Percentiles rank a stretch among this genome's conserved stretches.
phyloP scores from a whole-genome alignment of 2,329 filamentous ascomycete genomes.

The Pseudogymnoascus sp. region DNA sequence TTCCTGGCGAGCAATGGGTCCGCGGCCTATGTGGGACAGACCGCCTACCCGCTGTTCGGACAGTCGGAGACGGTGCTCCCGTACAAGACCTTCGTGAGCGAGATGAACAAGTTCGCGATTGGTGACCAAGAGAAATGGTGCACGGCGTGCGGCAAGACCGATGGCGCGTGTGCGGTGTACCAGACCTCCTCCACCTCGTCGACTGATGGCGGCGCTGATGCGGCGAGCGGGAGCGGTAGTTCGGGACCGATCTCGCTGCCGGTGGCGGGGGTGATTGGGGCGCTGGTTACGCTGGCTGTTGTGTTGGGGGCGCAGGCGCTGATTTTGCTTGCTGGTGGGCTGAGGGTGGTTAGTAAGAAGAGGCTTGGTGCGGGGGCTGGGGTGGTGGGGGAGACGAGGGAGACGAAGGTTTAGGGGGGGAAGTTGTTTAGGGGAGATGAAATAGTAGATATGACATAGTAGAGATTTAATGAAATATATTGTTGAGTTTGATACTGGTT shows the following conservation, averaged over 20 bases:
- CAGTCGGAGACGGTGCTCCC: constrained; percentile 45
- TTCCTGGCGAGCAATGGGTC: constrained; percentile 56
- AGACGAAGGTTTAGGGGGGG: not conserved
- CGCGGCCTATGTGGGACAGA: constrained; percentile 41
- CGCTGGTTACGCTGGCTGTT: constrained; percentile 58
- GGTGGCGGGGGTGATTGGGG: constrained; percentile 75
- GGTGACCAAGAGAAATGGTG: constrained; percentile 64
- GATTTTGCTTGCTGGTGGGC: constrained; percentile 45
- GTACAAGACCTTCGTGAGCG: constrained; percentile 59
- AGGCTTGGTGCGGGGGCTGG: constrained; percentile 5
- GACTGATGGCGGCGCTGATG: constrained; percentile 20
- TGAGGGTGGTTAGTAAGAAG: constrained; percentile 50
- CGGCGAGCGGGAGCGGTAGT: constrained; percentile 18
- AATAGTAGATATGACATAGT: too few species aligned
- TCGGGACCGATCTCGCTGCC: constrained; percentile 49
- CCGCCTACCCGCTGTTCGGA: constrained; percentile 51
- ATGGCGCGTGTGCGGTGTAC: constrained; percentile 50
- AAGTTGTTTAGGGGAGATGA: not conserved
- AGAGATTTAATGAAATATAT: not conserved
- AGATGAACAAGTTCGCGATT: constrained; percentile 60
- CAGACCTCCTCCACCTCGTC: constrained; percentile 28
- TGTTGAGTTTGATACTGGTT: not conserved
- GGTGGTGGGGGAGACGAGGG: not conserved
- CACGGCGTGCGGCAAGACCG: constrained; percentile 61
- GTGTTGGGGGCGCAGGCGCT: constrained; percentile 48